Evolutionary conservation across 148 eudicot species (phyloP).

Genomic region (Spergularia marina): DNA sequence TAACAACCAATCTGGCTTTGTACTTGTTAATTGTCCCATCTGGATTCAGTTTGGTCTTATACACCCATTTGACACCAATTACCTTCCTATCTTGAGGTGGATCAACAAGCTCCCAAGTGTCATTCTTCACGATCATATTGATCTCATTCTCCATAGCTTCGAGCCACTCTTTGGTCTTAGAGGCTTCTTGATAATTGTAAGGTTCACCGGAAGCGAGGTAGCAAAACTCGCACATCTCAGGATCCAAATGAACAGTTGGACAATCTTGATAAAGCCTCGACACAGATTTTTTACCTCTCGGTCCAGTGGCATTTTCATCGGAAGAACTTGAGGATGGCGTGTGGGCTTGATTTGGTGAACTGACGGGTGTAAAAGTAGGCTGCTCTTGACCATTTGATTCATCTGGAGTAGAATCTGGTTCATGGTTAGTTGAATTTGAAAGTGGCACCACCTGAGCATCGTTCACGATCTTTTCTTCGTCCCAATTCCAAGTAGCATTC

Average conservation of each 20-base stretch:
- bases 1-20: slow-evolving; percentile 18
- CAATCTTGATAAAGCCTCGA: neutral
- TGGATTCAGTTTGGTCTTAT: too few species aligned
- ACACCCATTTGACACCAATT: neutral
- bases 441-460: neutral
- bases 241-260: neutral
- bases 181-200: neutral
- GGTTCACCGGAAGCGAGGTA: slow-evolving; percentile 11
- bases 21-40: neutral
- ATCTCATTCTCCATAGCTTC: slow-evolving; percentile 23
- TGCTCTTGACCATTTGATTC: neutral
- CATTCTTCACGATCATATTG: slow-evolving; percentile 8
- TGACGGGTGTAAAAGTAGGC: neutral
- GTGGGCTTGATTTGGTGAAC: neutral
- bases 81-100: neutral
- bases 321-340: neutral
- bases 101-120: slow-evolving; percentile 14
- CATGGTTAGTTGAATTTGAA: too few species aligned
- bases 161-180: slow-evolving; percentile 1
- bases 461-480: slow-evolving; percentile 4
- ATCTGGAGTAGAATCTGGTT: neutral
- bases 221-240: slow-evolving; percentile 10
- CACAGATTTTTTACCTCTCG: neutral
- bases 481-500: slow-evolving; percentile 18
- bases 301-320: neutral